Percentiles rank a stretch among this genome's conserved stretches.
These are phyloP conservation scores for Fusarium incarnatum DNA, from an alignment of 2,329 filamentous ascomycete genomes.

Conservation along the genomic window DNA sequence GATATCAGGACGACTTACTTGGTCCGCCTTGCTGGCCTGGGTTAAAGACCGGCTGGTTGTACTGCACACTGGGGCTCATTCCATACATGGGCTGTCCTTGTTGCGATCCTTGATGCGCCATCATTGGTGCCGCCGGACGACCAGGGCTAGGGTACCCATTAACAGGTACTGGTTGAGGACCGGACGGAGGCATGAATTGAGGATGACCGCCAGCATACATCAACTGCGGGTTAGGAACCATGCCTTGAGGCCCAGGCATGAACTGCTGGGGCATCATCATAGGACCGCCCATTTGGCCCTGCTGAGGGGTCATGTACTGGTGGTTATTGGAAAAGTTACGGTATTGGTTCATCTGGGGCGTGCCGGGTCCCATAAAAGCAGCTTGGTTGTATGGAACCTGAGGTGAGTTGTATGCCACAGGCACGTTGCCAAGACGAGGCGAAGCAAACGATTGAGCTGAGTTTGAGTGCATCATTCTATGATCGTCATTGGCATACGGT, in stretches of 20 bases:
- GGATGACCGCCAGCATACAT: constrained; percentile 79
- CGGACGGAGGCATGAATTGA: constrained; percentile 72
- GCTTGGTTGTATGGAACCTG: constrained; percentile 79
- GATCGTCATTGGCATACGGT: constrained; percentile 81
- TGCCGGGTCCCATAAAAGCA: constrained; percentile 76
- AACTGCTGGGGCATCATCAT: constrained; percentile 89
- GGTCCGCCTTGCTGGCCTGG: constrained; percentile 75
- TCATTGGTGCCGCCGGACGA: constrained; percentile 83
- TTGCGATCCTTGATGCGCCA: constrained; percentile 94
- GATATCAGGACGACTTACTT: constrained; percentile 68
- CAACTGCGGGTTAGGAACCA: constrained; percentile 78
- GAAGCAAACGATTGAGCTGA: constrained; percentile 88
- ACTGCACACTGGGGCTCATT: constrained; percentile 80
- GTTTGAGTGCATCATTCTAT: constrained; percentile 88
- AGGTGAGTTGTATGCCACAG: constrained; percentile 76
- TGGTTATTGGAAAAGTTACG: constrained; percentile 76
- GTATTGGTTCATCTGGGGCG: constrained; percentile 76
- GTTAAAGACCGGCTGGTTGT: constrained; percentile 78
- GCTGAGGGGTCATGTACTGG: constrained; percentile 79
- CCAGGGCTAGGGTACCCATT: constrained; percentile 92
- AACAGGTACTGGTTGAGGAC: constrained; percentile 69
- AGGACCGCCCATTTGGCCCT: constrained; percentile 75
- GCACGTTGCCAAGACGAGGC: constrained; percentile 78
- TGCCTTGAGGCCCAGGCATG: constrained; percentile 77
- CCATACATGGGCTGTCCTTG: constrained; percentile 84